Conservation (phyloP, 805 yeast genomes). For the Maudiozyma saulgeensis region DNA sequence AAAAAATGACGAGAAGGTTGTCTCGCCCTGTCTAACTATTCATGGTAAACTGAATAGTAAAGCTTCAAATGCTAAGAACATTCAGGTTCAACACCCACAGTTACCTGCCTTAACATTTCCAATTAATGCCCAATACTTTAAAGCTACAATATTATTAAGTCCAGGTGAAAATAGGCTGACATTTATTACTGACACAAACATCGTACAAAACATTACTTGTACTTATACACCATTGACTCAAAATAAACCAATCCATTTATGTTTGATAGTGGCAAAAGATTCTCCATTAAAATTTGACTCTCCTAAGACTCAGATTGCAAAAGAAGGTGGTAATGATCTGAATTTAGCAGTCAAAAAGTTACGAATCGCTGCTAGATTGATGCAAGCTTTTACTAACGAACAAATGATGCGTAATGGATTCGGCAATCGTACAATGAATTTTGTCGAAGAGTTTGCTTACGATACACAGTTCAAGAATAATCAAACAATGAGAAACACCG, state of each 20-base stretch:
- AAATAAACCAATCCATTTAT: constrained; percentile 74
- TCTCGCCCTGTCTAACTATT: constrained; percentile 40
- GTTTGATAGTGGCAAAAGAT: constrained; percentile 67
- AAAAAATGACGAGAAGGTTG: constrained; percentile 29
- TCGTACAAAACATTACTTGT: constrained; percentile 29
- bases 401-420: constrained; percentile 75
- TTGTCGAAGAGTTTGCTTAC: constrained; percentile 52
- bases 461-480: constrained; percentile 42
- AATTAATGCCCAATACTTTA: constrained; percentile 60
- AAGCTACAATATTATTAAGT: constrained; percentile 60
- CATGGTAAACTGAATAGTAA: constrained; percentile 36
- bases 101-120: constrained; percentile 64
- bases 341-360: constrained; percentile 65
- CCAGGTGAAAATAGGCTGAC: constrained; percentile 56
- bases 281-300: constrained; percentile 64
- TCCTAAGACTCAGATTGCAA: constrained; percentile 37
- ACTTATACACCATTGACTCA: constrained; percentile 47
- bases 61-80: constrained; percentile 27
- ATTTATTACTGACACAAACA: constrained; percentile 38
- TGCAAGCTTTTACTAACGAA: constrained; percentile 87
- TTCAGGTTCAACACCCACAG: constrained; percentile 35
- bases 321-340: constrained; percentile 52
- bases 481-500: constrained; percentile 39
- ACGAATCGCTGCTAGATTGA: constrained; percentile 73
- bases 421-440: constrained; percentile 69